Evolutionary conservation across 129 eudicot genomes (phyloP).

Genomic region (Dittrichia graveolens): DNA sequence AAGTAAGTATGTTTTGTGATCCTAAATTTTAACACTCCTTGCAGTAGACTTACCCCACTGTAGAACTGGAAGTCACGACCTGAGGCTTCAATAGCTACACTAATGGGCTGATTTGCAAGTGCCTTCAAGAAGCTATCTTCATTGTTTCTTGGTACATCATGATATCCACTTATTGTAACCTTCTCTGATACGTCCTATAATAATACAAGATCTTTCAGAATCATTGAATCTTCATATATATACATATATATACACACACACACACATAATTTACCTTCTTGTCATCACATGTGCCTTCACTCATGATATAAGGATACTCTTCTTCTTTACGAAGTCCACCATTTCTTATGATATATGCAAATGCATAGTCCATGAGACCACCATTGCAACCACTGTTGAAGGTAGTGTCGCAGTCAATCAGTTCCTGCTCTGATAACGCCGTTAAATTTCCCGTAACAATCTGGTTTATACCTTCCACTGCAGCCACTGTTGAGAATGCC

Average conservation of each 20-base stretch:
- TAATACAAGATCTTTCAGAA: constrained; percentile 5
- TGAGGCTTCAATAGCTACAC: constrained; percentile 90
- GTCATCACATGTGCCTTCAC: constrained; percentile 87
- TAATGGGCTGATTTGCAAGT: constrained; percentile 88
- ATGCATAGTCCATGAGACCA: constrained; percentile 95
- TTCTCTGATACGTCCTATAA: constrained; percentile 61
- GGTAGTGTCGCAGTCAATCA: constrained; percentile 77
- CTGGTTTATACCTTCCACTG: constrained; percentile 98
- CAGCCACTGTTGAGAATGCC: constrained; percentile 97
- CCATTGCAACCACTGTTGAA: constrained; percentile 84
- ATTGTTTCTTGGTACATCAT: constrained; percentile 75
- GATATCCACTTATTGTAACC: constrained; percentile 80
- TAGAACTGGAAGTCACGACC: constrained; percentile 92
- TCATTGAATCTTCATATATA: background rate
- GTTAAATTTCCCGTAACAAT: constrained; percentile 84
- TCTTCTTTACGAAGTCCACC: constrained; percentile 91
- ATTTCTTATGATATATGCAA: constrained; percentile 54
- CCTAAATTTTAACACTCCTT: too few species aligned
- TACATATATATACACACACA: too few species aligned
- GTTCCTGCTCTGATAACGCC: constrained; percentile 75
- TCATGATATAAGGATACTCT: constrained; percentile 90
- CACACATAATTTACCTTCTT: constrained; percentile 70
- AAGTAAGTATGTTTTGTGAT: too few species aligned
- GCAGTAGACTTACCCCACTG: constrained; percentile 64
- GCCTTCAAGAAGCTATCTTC: constrained; percentile 83